Percentiles rank a stretch among this genome's conserved stretches.
Conservation (phyloP, 2,329 filamentous ascomycete genomes). For the Didymella pomorum region DNA sequence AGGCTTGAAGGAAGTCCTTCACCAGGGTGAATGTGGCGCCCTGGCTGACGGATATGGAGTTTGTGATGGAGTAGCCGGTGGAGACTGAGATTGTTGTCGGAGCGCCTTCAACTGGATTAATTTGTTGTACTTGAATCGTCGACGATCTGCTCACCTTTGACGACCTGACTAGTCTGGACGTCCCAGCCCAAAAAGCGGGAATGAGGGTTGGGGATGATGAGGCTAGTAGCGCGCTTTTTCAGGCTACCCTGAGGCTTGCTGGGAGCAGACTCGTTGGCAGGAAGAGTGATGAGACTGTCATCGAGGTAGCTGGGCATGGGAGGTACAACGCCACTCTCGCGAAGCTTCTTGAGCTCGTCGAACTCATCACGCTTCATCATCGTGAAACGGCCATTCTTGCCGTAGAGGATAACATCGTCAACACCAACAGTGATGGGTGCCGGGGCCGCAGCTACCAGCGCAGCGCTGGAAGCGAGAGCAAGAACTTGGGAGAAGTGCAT, state of each 20-base stretch:
- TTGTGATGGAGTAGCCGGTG: conserved; percentile 48
- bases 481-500: conserved; percentile 34
- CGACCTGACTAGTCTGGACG: conserved; percentile 49
- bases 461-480: conserved; percentile 26
- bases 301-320: conserved; percentile 34
- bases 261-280: conserved; percentile 19
- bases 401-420: conserved; percentile 41
- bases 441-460: conserved; percentile 26
- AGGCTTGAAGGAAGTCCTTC: conserved; percentile 37
- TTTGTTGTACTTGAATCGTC: background rate
- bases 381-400: conserved; percentile 31
- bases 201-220: conserved; percentile 34
- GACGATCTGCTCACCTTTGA: conserved; percentile 27
- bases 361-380: conserved; percentile 37
- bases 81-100: conserved; percentile 42
- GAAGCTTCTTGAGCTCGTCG: conserved; percentile 26
- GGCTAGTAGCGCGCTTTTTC: conserved; percentile 29
- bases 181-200: conserved; percentile 53
- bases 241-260: conserved; percentile 1
- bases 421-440: conserved; percentile 24
- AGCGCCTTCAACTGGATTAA: conserved; percentile 20
- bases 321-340: conserved; percentile 23
- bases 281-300: conserved; percentile 17
- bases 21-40: conserved; percentile 30
- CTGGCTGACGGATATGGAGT: conserved; percentile 40